Conservation (phyloP, 495 filamentous ascomycete genomes). For the Hapsidospora chrysogenum region DNA sequence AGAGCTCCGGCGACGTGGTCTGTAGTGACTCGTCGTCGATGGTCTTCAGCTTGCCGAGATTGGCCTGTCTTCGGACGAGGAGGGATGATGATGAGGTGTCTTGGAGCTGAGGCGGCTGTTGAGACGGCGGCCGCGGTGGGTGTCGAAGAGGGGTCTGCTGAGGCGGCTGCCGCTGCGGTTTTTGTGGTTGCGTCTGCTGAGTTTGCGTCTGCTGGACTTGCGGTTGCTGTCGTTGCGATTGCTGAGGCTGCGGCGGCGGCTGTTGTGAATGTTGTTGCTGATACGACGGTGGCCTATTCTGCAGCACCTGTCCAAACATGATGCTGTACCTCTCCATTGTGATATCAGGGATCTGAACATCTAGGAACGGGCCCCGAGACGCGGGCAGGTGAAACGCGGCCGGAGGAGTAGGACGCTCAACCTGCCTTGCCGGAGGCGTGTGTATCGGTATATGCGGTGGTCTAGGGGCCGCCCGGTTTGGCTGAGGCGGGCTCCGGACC, state of each 20-base stretch:
- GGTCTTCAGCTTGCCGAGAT: slow-evolving; percentile 42
- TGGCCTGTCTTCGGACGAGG: slow-evolving; percentile 51
- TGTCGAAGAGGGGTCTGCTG: neutral
- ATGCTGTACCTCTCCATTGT: slow-evolving; percentile 83
- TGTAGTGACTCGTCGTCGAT: slow-evolving; percentile 31
- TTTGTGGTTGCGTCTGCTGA: neutral
- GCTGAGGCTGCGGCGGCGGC: slow-evolving; percentile 13
- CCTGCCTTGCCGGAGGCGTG: neutral
- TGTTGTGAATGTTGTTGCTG: too few species aligned
- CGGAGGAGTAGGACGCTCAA: slow-evolving; percentile 3
- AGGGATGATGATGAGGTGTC: slow-evolving; percentile 26
- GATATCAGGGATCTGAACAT: slow-evolving; percentile 66
- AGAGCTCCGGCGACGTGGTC: slow-evolving; percentile 5
- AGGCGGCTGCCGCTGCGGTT: slow-evolving; percentile 12
- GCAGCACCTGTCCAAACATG: slow-evolving; percentile 73
- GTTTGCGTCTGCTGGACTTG: neutral
- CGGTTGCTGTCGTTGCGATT: neutral
- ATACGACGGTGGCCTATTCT: neutral
- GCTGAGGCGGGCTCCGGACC: too few species aligned
- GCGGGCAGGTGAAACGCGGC: slow-evolving; percentile 4
- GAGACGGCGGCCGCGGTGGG: slow-evolving; percentile 12
- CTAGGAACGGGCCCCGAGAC: slow-evolving; percentile 24
- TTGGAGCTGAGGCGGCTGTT: neutral
- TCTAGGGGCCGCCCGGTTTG: slow-evolving; percentile 5
- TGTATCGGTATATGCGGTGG: slow-evolving; percentile 3